Conservation (phyloP, 2,329 filamentous ascomycete species). For the Ascochyta viciae-villosae region DNA sequence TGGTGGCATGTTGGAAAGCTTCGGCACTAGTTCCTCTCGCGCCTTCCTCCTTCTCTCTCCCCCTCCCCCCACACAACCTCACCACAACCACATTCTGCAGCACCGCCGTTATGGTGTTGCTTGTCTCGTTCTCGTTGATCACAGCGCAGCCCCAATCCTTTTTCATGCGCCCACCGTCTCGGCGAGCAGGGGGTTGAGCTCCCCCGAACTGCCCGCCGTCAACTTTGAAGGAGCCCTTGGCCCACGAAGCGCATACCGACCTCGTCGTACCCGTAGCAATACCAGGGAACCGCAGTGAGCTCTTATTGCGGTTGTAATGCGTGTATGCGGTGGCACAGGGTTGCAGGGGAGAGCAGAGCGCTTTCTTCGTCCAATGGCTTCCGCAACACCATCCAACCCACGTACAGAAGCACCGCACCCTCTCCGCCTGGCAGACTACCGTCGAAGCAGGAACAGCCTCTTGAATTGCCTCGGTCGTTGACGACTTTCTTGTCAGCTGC, state of each 20-base stretch:
- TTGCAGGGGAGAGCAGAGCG: not conserved
- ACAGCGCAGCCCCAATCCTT: not conserved
- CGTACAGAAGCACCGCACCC: no score
- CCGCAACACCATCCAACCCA: no score
- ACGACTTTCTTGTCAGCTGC: no score
- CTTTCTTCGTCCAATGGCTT: not conserved
- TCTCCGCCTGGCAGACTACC: no score
- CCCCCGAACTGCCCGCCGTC: not conserved
- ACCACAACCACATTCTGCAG: not conserved
- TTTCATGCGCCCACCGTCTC: not conserved
- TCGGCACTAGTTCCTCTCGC: slow-evolving; percentile 11
- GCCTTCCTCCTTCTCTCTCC: not conserved
- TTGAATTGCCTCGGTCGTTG: no score
- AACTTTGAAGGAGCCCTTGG: not conserved
- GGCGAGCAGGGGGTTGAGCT: not conserved
- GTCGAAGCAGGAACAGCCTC: no score
- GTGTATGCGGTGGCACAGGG: not conserved
- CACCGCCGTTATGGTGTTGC: not conserved
- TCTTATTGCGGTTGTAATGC: not conserved
- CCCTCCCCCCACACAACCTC: not conserved
- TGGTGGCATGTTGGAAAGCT: not conserved
- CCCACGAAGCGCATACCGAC: not conserved
- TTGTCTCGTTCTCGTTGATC: not conserved
- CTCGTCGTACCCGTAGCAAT: not conserved
- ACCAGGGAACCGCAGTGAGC: not conserved